A percentile compares a stretch with the other conserved stretches of the same genome.
Evolutionary conservation across 305 asterid species (phyloP).

Genomic region (Fraxinus paxiana): DNA sequence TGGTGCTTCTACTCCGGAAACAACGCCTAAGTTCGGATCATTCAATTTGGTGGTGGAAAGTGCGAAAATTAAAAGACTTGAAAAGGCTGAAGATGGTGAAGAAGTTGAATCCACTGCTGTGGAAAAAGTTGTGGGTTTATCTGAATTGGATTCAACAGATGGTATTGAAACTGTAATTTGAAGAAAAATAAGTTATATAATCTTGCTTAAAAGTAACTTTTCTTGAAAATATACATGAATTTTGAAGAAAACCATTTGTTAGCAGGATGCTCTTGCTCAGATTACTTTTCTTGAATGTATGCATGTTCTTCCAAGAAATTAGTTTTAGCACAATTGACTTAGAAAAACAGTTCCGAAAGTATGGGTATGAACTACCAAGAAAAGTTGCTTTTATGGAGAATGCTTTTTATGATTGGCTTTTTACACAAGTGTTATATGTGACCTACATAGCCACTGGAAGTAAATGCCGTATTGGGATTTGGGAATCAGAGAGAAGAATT

Average conservation of each 20-base stretch:
- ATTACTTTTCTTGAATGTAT: not conserved
- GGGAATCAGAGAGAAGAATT: not conserved
- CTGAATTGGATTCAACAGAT: not conserved
- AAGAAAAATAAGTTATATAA: not conserved
- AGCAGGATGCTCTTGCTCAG: not conserved
- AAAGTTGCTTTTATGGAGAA: not conserved
- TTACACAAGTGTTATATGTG: not conserved
- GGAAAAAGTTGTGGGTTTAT: not conserved
- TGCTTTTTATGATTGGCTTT: not conserved
- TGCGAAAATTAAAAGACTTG: conserved; percentile 12
- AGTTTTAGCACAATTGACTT: not conserved
- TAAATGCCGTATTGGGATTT: not conserved
- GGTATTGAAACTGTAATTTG: not conserved
- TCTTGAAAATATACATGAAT: not conserved
- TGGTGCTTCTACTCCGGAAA: conserved; percentile 35
- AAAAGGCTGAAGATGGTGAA: conserved; percentile 2
- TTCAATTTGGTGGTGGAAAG: conserved; percentile 26
- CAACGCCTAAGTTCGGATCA: conserved; percentile 48
- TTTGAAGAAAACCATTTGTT: not conserved
- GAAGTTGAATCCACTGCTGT: conserved; percentile 4
- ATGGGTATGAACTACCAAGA: not conserved
- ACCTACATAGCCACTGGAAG: not conserved
- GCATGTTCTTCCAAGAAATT: not conserved
- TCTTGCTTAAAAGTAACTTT: not conserved
- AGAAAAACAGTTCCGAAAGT: not conserved